Base-by-base conservation (phyloP, 176 grass and related monocot genomes). In the Hsuehochloa calcarea region DNA sequence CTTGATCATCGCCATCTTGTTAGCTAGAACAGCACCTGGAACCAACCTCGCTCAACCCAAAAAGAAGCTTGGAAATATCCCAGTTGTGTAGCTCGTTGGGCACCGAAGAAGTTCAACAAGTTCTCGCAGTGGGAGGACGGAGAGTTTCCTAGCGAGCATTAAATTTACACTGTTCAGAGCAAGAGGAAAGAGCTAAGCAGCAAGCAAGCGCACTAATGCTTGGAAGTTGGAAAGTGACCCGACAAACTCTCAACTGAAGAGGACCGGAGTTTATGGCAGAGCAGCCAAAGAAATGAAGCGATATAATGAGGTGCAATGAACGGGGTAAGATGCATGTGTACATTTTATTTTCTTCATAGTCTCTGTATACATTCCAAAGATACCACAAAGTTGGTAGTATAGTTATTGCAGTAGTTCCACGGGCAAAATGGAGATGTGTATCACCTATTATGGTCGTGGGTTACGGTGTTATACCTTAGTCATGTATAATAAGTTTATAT, bases 1-100 rank as follows among this genome's bases (percentile, higher is more conserved):
- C 35, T 74, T 83, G 15, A 84, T 10, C 44, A 88, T 68, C 17
- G 34, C 80, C 86, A 88, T 78, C 44, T 46, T 69, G 50, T 58
- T 25, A 58, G 79, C 49, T 40, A 58, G 51, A 69, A 39, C 52
- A 61, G 52, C 64, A 63, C 5, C 14, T 8, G 27, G 13, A 25
- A 65, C 44, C 14, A 66, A 13, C 63, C 44, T 80, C 26, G 27
- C 8, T 34, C 77, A 11, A 35, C 26, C 27, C 31, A 35, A 25
- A 68, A 8, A 44, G 40, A 26, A 62, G 41, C 40, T 10, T 38
- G 49, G 16, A 65, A 80, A 65, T 66, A 27, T 17, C 43, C 61
- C 10, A 5, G 29, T 8, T 35, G 41, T 29, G 23, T 64, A 34
- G 61, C 27, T 34, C 27, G 61, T 64, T 29, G 25, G 61, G 61